phyloP scores from a whole-genome alignment of 179 eudicot genomes.

The Gypsophila paniculata region DNA sequence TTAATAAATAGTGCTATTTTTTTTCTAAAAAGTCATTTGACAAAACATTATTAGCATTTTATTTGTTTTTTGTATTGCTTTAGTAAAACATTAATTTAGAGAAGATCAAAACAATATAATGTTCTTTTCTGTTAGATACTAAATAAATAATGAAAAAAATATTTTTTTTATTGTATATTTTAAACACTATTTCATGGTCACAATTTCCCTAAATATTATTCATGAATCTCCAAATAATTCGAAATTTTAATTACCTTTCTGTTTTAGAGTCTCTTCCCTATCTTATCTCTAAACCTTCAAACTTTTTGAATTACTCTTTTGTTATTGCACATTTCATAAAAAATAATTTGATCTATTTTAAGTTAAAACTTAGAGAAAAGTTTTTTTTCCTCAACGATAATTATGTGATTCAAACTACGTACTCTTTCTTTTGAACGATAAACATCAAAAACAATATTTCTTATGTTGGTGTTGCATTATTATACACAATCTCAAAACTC shows the following conservation, averaged over 20 bases:
- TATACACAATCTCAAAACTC: background rate
- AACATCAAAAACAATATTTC: background rate
- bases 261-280: conserved; percentile 3
- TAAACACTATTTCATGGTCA: background rate
- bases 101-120: too few species aligned
- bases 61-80: too few species aligned
- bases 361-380: background rate
- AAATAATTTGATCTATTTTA: background rate
- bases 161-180: too few species aligned
- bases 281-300: conserved; percentile 14
- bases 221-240: background rate
- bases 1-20: too few species aligned
- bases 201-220: too few species aligned
- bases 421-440: background rate
- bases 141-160: too few species aligned
- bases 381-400: background rate
- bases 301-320: background rate
- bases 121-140: too few species aligned
- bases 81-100: too few species aligned
- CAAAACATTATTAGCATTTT: too few species aligned
- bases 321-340: background rate
- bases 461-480: too few species aligned
- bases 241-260: background rate
- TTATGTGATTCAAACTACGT: background rate
- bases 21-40: too few species aligned